Evolutionary conservation across 805 yeast genomes (phyloP), one percentile per base, ranked within the genome.

Genomic region (Hanseniaspora nectarophila): DNA sequence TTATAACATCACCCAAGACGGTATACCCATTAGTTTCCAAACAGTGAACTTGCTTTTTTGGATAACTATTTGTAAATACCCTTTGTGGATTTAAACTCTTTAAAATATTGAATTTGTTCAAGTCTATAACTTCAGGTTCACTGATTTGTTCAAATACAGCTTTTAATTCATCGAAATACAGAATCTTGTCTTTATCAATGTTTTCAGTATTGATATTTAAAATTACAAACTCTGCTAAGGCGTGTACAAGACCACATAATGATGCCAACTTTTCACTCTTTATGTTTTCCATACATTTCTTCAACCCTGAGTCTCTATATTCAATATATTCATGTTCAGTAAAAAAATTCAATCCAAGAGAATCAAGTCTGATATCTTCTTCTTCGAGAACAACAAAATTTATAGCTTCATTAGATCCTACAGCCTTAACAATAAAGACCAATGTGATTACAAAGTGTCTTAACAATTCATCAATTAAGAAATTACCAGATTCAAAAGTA

Each of bases 341-440:
- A 6, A 46, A 29, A 45, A 39, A 57, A 46, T 13, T 43, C 39
- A n/a, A 45, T 44, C 32, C 59, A 51, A 5, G 56, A 38, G 15
- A 58, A 54, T 54, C 56, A 58, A 34, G 35, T 42, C 53, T 40
- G 31, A 84, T 66, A 64, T 85, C 94, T 61, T 84, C 92, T 59
- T 82, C 92, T 60, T 83, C 87, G 56, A 75, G 77, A 10, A 82
- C 67, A 8, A 78, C 81, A n/a, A 80, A 81, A 6, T 73, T 68
- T 48, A 67, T 67, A 1, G 81, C 78, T 34, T 80, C 66, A 8
- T 65, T 63, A 3, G 74, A 55, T 15, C 71, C 66, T 13, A 63
- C 59, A 54, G 73, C 67, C 20, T 75, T 76, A 18, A 81, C 75
- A 63, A 76, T 74, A 59, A 74, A 75, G 46, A 78, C 65, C 5